Evolutionary conservation across 2,329 filamentous ascomycete genomes (phyloP).

Genomic region (Furcasterigmium sp.): DNA sequence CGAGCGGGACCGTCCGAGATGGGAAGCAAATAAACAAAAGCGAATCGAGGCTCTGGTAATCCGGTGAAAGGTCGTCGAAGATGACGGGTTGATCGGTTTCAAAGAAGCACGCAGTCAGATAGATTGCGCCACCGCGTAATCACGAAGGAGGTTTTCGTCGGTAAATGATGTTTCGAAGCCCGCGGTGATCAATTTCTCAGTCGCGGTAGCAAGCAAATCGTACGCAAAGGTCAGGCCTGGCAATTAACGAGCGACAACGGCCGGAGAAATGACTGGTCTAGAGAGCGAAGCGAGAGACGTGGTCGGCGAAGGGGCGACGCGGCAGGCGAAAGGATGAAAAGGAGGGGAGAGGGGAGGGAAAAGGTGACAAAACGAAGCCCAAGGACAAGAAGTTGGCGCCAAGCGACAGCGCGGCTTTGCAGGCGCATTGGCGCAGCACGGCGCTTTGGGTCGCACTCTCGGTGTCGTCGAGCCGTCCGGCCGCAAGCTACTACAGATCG

Average conservation of each 20-base stretch:
- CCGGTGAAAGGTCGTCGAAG: not conserved
- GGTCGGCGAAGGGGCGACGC: not conserved
- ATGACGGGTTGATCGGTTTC: not conserved
- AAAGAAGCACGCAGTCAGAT: no score
- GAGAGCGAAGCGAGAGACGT: not conserved
- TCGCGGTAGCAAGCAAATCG: not conserved
- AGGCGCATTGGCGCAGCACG: not conserved
- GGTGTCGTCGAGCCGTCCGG: not conserved
- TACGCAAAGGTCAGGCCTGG: not conserved
- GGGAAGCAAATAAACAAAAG: not conserved
- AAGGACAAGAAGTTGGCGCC: slow-evolving; percentile 1
- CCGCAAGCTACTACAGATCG: no score
- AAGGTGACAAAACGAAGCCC: slow-evolving; percentile 4
- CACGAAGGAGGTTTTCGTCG: not conserved
- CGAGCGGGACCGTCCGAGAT: no score
- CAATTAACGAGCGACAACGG: slow-evolving; percentile 3
- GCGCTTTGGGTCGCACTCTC: not conserved
- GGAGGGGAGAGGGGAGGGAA: not conserved
- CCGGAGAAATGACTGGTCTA: not conserved
- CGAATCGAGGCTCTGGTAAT: not conserved
- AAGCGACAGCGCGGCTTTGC: not conserved
- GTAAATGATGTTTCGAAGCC: not conserved
- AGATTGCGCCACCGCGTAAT: not conserved
- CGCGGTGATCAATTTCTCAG: not conserved
- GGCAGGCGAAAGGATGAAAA: not conserved